Evolutionary conservation across 768 basidiomycete genomes (phyloP), one percentile per base, ranked within the genome.

Genomic region (Boletus vermiculosoides): DNA sequence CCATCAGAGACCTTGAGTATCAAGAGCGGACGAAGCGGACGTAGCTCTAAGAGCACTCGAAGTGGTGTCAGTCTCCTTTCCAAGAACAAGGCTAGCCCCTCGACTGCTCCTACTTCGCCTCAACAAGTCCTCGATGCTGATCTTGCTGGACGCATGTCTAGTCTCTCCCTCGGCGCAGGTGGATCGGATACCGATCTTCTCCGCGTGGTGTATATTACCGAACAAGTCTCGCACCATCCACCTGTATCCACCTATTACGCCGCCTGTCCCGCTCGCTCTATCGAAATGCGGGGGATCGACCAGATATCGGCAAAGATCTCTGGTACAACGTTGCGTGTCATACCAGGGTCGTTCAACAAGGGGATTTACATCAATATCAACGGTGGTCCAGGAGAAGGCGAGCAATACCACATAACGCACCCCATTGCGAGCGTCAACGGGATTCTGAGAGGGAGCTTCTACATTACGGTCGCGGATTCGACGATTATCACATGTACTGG

Each of bases 201-300:
- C 16, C 88, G 92, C 34, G 83, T 95, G 44, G 82, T 84, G 7
- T 96, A 83, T 71, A 73, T 95, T 46, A 96, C 94, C 15, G 95
- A 97, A 71, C 95, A 97, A 73, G 86, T 98, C 46, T 97, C 92
- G 2, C 97, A 99, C 74, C 97, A 99, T 66, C 97, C 97, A 0
- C 97, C 97, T 3, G 84, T 98, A 31, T 96, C 93, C 1, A 86
- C 90, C 1, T 96, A 86, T 67, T 86, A 85, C 60, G 92, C 89
- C 8, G 59, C 76, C 5, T 95, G 92, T 71, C 92, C 94, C 0
- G 75, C 83, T 41, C 83, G 85, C 25, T 82, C 83, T 31, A 67
- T 95, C 41, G 86, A 90, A 60, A 78, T 90, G 69, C 74, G 74
- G 18, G 96, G 94, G 5, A 78, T 94, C 55, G 96, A 99, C 75